Percentiles rank a stretch among this genome's conserved stretches.
These are phyloP conservation scores for Diaporthe sp. DNA, from an alignment of 2,329 filamentous ascomycete genomes.

Conservation along the genomic window DNA sequence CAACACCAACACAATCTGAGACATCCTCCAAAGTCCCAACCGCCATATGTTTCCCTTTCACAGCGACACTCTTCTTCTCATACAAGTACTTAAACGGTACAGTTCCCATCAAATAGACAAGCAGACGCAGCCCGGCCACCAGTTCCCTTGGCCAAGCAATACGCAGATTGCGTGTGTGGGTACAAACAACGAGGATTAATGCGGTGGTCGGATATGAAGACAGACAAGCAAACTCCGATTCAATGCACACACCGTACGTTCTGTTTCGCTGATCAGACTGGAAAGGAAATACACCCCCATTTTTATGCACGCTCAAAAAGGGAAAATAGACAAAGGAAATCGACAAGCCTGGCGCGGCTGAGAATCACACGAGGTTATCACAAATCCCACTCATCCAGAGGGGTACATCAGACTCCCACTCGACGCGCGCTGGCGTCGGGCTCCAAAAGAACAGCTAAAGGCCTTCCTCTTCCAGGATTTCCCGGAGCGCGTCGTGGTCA, in stretches of 20 bases:
- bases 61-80: neutral
- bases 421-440: neutral
- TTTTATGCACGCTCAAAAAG: conserved; percentile 28
- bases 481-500: conserved; percentile 72
- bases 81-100: neutral
- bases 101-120: conserved; percentile 5
- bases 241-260: conserved; percentile 22
- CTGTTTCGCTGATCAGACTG: conserved; percentile 9
- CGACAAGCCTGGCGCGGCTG: neutral
- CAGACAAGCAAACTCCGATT: conserved; percentile 15
- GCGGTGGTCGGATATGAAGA: neutral
- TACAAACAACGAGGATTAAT: neutral
- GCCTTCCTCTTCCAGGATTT: conserved; percentile 65
- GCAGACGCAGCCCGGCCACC: neutral
- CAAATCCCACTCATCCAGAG: neutral
- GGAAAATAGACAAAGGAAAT: conserved; percentile 28
- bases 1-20: conserved; percentile 16
- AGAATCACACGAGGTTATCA: neutral
- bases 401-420: neutral
- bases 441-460: neutral
- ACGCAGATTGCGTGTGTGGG: neutral
- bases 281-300: conserved; percentile 22
- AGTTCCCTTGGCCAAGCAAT: neutral
- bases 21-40: neutral
- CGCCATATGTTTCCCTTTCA: neutral